These are phyloP conservation scores for Metschnikowia baotianmanensis DNA, from an alignment of 805 yeast species.

Conservation along the genomic window DNA sequence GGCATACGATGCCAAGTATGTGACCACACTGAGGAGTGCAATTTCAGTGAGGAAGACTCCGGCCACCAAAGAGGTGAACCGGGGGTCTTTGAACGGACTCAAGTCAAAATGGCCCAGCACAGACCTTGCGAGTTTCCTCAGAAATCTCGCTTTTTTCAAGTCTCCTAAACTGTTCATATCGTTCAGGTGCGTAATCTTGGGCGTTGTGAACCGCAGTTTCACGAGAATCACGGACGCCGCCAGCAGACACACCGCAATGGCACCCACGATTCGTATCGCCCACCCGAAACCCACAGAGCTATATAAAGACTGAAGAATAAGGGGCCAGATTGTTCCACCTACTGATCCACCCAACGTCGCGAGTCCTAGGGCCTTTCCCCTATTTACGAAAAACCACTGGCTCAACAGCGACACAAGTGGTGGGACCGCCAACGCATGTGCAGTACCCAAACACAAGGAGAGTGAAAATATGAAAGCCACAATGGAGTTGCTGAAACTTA, in stretches of 20 bases:
- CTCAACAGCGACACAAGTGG: slow-evolving; percentile 62
- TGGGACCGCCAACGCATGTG: slow-evolving; percentile 57
- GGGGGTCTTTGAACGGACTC: slow-evolving; percentile 35
- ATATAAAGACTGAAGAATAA: slow-evolving; percentile 47
- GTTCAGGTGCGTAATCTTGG: no score
- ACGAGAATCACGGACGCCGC: slow-evolving; percentile 25
- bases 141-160: no score
- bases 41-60: slow-evolving; percentile 50
- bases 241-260: slow-evolving; percentile 30
- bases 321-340: slow-evolving; percentile 64
- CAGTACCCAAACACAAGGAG: slow-evolving; percentile 50
- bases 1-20: slow-evolving; percentile 60
- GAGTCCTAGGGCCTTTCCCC: slow-evolving; percentile 62
- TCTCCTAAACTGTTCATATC: no score
- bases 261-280: slow-evolving; percentile 52
- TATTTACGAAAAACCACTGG: slow-evolving; percentile 60
- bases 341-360: slow-evolving; percentile 66
- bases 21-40: slow-evolving; percentile 48
- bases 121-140: no score
- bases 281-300: slow-evolving; percentile 54
- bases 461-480: slow-evolving; percentile 64
- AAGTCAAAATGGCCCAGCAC: slow-evolving; percentile 34
- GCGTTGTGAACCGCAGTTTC: slow-evolving; percentile 25
- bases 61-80: slow-evolving; percentile 32
- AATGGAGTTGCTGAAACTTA: slow-evolving; percentile 49